phyloP scores from a whole-genome alignment of 768 basidiomycete genomes.

The Boletus coccyginus region DNA sequence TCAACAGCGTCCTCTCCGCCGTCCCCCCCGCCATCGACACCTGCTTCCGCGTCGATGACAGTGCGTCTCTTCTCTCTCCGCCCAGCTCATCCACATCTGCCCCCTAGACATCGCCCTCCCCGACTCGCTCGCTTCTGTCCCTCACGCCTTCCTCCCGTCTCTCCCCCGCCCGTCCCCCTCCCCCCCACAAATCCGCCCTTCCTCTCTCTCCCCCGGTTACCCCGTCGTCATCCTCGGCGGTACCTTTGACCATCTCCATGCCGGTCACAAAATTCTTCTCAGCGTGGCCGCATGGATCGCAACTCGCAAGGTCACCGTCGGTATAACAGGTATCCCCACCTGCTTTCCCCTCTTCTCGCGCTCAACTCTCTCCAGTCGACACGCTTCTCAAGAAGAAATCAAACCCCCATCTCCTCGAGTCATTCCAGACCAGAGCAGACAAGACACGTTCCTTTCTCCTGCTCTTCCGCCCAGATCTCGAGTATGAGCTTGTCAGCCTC shows the following conservation, averaged over 20 bases:
- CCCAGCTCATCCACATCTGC: conserved; percentile 40
- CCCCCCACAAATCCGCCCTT: neutral
- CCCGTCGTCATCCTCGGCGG: conserved; percentile 89
- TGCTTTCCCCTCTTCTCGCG: conserved; percentile 2
- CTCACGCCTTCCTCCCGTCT: conserved; percentile 22
- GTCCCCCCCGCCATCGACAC: conserved; percentile 38
- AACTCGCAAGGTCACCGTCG: conserved; percentile 77
- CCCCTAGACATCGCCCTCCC: conserved; percentile 34
- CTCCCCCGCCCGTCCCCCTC: conserved; percentile 6
- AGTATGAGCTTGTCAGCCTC: conserved; percentile 70
- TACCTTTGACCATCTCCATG: conserved; percentile 97
- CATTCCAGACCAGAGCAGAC: conserved; percentile 52
- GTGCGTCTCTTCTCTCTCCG: conserved; percentile 34
- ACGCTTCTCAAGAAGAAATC: conserved; percentile 67
- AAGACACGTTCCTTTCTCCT: conserved; percentile 66
- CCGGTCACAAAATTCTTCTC: conserved; percentile 95
- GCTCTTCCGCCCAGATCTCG: conserved; percentile 65
- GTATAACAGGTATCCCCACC: conserved; percentile 65
- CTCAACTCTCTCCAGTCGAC: conserved; percentile 51
- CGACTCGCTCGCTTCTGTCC: conserved; percentile 36
- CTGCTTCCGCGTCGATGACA: conserved; percentile 44
- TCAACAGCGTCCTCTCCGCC: conserved; percentile 52
- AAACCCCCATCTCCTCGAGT: conserved; percentile 64
- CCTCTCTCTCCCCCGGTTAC: conserved; percentile 26
- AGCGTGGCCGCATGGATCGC: conserved; percentile 90